phyloP scores from a whole-genome alignment of 495 filamentous ascomycete genomes.

The Arthonia radiata region DNA sequence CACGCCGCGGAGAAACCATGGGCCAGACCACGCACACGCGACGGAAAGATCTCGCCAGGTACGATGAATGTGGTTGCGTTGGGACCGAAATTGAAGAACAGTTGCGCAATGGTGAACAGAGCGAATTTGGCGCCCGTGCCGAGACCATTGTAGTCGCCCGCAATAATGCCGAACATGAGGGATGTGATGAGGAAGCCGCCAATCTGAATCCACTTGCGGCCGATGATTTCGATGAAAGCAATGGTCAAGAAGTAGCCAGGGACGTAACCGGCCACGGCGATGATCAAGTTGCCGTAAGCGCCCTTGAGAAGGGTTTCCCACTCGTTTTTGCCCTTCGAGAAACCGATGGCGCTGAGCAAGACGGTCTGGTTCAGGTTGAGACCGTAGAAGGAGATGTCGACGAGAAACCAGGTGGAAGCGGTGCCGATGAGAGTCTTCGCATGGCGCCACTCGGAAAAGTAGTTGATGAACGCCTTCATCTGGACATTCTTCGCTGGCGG shows the following conservation, averaged over 20 bases:
- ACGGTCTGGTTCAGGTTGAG: slow-evolving; percentile 51
- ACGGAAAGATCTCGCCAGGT: slow-evolving; percentile 56
- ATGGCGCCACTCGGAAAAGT: slow-evolving; percentile 43
- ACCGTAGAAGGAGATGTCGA: slow-evolving; percentile 60
- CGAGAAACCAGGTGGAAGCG: slow-evolving; percentile 56
- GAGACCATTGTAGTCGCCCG: slow-evolving; percentile 38
- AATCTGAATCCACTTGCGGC: slow-evolving; percentile 61
- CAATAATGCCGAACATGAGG: slow-evolving; percentile 51
- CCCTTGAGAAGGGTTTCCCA: slow-evolving; percentile 44
- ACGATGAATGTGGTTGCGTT: too few relatives aligned
- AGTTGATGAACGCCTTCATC: slow-evolving; percentile 34
- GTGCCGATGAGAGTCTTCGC: slow-evolving; percentile 48
- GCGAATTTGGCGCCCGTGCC: slow-evolving; percentile 13
- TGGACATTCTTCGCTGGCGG: slow-evolving; percentile 37
- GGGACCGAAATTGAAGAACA: slow-evolving; percentile 19
- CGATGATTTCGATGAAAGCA: slow-evolving; percentile 40
- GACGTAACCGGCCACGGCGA: slow-evolving; percentile 49
- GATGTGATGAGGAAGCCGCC: slow-evolving; percentile 51
- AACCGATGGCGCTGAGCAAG: slow-evolving; percentile 44
- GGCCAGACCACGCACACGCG: slow-evolving; percentile 58
- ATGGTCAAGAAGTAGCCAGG: slow-evolving; percentile 60
- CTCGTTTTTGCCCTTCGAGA: slow-evolving; percentile 25
- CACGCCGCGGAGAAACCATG: slow-evolving; percentile 66
- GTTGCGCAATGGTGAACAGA: slow-evolving; percentile 12
- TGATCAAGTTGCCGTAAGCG: slow-evolving; percentile 48